Percentiles rank a stretch among this genome's conserved stretches.
phyloP scores from a whole-genome alignment of 164 flowering plant species.

The Vitis labrusca region DNA sequence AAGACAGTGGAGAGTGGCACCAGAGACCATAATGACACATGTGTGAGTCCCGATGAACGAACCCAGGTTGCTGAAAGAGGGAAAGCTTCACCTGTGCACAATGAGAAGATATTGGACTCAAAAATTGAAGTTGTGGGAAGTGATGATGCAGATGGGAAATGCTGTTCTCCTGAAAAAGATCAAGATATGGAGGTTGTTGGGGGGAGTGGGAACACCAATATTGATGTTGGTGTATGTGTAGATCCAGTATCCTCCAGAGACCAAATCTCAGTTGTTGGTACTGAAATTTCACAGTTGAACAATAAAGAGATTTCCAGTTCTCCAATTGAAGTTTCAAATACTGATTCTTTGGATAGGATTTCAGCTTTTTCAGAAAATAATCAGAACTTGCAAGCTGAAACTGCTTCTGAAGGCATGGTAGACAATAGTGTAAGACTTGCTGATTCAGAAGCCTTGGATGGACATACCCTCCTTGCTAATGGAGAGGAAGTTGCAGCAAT shows the following conservation, averaged over 20 bases:
- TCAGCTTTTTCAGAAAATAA: neutral
- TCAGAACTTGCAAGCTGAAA: neutral
- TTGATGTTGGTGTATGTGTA: neutral
- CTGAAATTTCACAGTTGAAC: neutral
- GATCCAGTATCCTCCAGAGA: neutral
- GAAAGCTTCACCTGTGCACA: neutral
- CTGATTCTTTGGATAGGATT: neutral
- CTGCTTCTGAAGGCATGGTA: neutral
- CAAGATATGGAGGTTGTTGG: neutral
- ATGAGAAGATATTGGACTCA: neutral
- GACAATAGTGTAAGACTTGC: neutral
- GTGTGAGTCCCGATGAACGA: neutral
- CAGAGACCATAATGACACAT: neutral
- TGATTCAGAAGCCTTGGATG: slow-evolving; percentile 4
- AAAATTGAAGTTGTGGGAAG: neutral
- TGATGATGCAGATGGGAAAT: neutral
- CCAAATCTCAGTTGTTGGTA: neutral
- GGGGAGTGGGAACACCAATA: neutral
- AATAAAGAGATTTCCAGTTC: neutral
- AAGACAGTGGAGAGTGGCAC: no score
- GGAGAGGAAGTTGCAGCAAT: slow-evolving; percentile 9
- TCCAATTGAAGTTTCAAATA: neutral
- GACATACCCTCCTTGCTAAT: slow-evolving; percentile 4
- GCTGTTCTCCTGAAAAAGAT: neutral
- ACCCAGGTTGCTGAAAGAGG: neutral